Evolutionary conservation across 345 rosid species (phyloP), one percentile per base, ranked within the genome.

Genomic region (Boechera retrofracta): DNA sequence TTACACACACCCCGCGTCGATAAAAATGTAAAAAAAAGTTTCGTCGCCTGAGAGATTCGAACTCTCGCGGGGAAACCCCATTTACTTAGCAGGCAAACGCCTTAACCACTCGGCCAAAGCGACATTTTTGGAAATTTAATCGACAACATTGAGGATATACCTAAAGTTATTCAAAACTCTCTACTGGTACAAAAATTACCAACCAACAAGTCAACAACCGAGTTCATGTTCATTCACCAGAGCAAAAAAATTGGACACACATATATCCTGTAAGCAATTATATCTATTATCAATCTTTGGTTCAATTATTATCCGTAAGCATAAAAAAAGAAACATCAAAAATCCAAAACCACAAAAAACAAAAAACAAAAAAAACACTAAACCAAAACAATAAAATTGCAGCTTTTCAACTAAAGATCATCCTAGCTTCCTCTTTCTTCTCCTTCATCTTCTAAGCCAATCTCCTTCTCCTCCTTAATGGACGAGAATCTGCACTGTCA

Each of bases 1-100:
- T 45, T 45, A 41, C 5, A 42, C 45, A 11, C 10, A 18, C 28
- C 54, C 10, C 26, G 55, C 55, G 33, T 28, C 26, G 6, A 35
- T 3, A 7, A 57, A 57, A 7, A n/a, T 32, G 5, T 29, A 13
- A n/a, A 33, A 51, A 41, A 15, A 0, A 0, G 1, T 1, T 0
- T 11, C 91, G 87, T 83, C 90, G 90, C 87, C 92, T 85, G 87
- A 86, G 88, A 86, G 88, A 88, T 85, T 88, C 90, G 89, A 88
- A 82, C 89, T 85, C 92, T 85, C 89, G 90, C 87, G 87, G 90
- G 87, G 58, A 79, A 36, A 85, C 62, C 88, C 90, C 88, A 86
- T 85, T 86, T 83, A 85, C 91, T 82, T 86, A 82, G 86, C 87
- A 83, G 86, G 89, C 85, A 84, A 85, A 84, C 84, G 85, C 88